Evolutionary conservation across 495 filamentous ascomycete genomes (phyloP).

Genomic region (Penicillium maclennaniae): DNA sequence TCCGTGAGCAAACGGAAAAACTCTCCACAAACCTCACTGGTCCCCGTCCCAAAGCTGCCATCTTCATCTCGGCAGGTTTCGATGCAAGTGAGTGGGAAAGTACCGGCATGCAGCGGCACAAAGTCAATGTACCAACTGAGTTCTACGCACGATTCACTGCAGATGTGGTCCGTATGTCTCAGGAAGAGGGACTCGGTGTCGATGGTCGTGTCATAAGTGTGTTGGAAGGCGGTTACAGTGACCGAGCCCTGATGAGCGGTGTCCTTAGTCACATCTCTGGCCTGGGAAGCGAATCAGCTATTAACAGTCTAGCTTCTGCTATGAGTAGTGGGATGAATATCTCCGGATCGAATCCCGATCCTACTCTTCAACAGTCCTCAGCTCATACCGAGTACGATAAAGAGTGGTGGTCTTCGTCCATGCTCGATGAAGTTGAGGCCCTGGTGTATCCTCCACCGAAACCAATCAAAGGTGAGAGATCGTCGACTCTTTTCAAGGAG

Average conservation of each 20-base stretch:
- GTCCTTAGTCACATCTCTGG: conserved; percentile 85
- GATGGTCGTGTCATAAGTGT: conserved; percentile 88
- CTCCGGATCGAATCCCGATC: conserved; percentile 2
- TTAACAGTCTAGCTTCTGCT: not conserved
- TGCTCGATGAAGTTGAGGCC: conserved; percentile 64
- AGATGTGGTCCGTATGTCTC: conserved; percentile 75
- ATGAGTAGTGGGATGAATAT: conserved; percentile 15
- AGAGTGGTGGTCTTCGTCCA: conserved; percentile 70
- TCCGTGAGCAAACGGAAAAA: conserved; percentile 63
- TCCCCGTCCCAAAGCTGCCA: conserved; percentile 67
- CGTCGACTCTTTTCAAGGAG: conserved; percentile 65
- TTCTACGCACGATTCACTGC: conserved; percentile 90
- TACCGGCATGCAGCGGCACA: conserved; percentile 89
- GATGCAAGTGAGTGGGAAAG: conserved; percentile 94
- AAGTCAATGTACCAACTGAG: conserved; percentile 90
- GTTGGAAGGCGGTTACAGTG: conserved; percentile 92
- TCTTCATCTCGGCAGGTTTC: conserved; percentile 94
- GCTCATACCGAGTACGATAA: conserved; percentile 48
- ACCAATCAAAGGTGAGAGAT: conserved; percentile 46
- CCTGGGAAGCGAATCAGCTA: conserved; percentile 38
- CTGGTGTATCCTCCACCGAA: conserved; percentile 41
- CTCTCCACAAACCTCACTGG: conserved; percentile 50
- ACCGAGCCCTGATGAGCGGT: conserved; percentile 81
- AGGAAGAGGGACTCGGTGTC: conserved; percentile 71
- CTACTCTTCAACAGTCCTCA: not conserved